A percentile compares a stretch with the other conserved stretches of the same genome.
phyloP scores from a whole-genome alignment of 2,329 filamentous ascomycete genomes.

The Aspergillus sp. region DNA sequence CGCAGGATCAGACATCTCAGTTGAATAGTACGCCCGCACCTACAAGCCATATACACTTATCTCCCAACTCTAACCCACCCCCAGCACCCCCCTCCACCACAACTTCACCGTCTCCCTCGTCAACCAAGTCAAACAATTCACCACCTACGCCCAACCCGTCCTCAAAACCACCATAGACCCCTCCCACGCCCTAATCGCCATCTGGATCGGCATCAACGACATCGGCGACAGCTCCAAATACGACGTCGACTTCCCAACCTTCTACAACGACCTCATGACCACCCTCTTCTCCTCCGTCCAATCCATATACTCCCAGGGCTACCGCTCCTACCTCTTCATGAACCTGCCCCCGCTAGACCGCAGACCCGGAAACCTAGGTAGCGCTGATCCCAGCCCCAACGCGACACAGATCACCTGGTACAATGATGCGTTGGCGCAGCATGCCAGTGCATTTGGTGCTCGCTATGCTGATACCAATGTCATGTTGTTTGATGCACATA shows the following conservation, averaged over 20 bases:
- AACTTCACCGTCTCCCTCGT: constrained; percentile 53
- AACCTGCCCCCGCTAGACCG: constrained; percentile 55
- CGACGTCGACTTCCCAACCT: constrained; percentile 46
- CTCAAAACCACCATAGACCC: constrained; percentile 36
- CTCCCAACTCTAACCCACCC: background rate
- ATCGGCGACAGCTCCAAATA: constrained; percentile 53
- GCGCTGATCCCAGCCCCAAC: constrained; percentile 45
- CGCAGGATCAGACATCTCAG: constrained; percentile 54
- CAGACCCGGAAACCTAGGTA: constrained; percentile 40
- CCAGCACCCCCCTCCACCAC: constrained; percentile 53
- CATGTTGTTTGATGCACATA: constrained; percentile 50
- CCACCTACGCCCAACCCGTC: constrained; percentile 47
- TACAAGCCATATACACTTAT: background rate
- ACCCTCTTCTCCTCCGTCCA: constrained; percentile 47
- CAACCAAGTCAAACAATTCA: constrained; percentile 54
- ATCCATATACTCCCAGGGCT: constrained; percentile 47
- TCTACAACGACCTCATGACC: constrained; percentile 48
- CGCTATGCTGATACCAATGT: constrained; percentile 38
- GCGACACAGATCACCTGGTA: constrained; percentile 50
- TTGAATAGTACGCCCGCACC: constrained; percentile 36
- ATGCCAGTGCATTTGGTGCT: constrained; percentile 38
- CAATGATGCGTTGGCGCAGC: constrained; percentile 41
- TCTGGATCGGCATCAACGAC: constrained; percentile 62
- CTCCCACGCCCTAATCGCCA: constrained; percentile 46
- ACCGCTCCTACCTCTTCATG: constrained; percentile 52